Evolutionary conservation across 2,329 filamentous ascomycete species (phyloP).

Genomic region (Cercospora nicotianae): DNA sequence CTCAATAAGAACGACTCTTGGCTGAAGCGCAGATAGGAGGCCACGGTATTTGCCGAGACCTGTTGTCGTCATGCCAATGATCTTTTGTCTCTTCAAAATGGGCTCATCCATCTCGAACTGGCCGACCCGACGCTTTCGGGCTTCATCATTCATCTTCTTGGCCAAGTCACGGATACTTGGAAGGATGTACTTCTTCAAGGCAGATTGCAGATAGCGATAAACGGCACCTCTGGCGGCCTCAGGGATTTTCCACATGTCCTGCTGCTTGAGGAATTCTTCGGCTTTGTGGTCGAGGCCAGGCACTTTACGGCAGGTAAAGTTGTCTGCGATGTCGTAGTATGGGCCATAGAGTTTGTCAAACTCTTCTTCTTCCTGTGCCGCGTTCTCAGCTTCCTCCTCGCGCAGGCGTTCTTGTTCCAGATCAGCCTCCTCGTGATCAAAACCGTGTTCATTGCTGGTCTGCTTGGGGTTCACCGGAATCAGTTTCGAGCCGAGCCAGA

Average conservation of each 20-base stretch:
- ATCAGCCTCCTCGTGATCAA: conserved; percentile 61
- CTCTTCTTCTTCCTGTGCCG: conserved; percentile 42
- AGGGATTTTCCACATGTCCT: conserved; percentile 64
- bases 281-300: conserved; percentile 38
- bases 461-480: conserved; percentile 48
- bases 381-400: conserved; percentile 62
- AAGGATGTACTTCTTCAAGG: conserved; percentile 52
- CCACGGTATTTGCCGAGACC: conserved; percentile 77
- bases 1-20: conserved; percentile 71
- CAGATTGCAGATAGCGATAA: conserved; percentile 64
- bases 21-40: conserved; percentile 64
- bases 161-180: conserved; percentile 53
- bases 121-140: conserved; percentile 56
- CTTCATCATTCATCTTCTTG: conserved; percentile 51
- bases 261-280: conserved; percentile 41
- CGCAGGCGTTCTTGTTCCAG: conserved; percentile 61
- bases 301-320: conserved; percentile 38
- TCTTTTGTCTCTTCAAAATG: conserved; percentile 60
- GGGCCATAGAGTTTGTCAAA: conserved; percentile 43
- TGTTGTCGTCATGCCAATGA: conserved; percentile 73
- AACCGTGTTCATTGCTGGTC: conserved; percentile 51
- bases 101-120: conserved; percentile 61
- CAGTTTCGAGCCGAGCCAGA: conserved; percentile 60
- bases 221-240: conserved; percentile 59
- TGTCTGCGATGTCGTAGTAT: conserved; percentile 41